Conservation (phyloP, 1,284 basidiomycete species). For the Chalciporus piperatoides region DNA sequence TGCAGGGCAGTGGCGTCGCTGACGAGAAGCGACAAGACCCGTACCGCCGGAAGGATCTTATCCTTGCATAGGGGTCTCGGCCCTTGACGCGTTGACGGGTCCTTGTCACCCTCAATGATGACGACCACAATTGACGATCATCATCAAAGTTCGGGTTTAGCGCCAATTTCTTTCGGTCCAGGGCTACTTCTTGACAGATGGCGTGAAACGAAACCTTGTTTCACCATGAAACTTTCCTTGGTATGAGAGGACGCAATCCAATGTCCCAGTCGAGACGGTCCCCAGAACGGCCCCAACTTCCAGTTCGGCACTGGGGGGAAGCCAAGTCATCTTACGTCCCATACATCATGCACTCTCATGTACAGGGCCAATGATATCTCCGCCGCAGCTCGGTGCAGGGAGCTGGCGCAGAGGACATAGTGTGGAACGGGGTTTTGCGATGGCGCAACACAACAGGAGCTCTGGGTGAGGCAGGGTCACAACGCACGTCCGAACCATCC, state of each 20-base stretch:
- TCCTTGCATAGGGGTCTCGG: background rate
- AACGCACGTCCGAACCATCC: background rate
- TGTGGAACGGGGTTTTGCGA: background rate
- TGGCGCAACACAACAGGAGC: background rate
- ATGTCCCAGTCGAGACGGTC: background rate
- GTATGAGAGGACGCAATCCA: background rate
- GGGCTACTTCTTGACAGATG: background rate
- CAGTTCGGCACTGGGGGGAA: background rate
- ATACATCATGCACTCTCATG: background rate
- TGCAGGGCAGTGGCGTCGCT: background rate
- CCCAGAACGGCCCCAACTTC: background rate
- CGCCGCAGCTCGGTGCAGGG: no score
- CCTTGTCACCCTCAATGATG: background rate
- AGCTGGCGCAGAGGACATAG: background rate
- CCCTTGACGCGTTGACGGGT: background rate
- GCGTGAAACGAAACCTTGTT: background rate
- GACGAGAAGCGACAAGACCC: background rate
- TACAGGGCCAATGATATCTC: background rate
- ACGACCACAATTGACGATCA: background rate
- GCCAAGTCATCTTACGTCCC: background rate
- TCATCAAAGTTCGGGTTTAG: background rate
- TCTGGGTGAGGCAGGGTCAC: background rate
- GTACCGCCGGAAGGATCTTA: slow-evolving; percentile 25
- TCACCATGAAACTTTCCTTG: background rate
- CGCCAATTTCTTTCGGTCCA: background rate